phyloP scores from a whole-genome alignment of 2,329 filamentous ascomycete species.

The Sclerotinia glacialis region DNA sequence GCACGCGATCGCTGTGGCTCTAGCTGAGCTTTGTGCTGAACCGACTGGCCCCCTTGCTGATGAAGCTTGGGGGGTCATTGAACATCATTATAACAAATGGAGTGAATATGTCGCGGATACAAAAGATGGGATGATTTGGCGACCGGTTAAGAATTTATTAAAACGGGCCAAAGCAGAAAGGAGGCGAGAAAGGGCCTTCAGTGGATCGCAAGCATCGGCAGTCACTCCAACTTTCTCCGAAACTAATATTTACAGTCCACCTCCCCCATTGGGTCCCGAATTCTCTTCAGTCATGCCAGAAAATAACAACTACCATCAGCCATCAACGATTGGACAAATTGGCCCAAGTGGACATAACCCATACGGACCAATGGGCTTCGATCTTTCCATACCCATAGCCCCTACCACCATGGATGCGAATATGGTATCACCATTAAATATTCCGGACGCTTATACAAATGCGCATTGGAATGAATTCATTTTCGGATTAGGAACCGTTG shows the following conservation, averaged over 20 bases:
- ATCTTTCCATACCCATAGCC: slow-evolving; percentile 12
- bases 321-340: not conserved
- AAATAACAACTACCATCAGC: not conserved
- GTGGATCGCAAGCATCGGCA: slow-evolving; percentile 4
- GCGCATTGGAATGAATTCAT: slow-evolving; percentile 21
- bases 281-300: not conserved
- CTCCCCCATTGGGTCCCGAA: not conserved
- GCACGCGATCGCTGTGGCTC: slow-evolving; percentile 53
- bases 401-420: slow-evolving; percentile 9
- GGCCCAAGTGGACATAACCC: slow-evolving; percentile 9
- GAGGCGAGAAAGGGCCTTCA: slow-evolving; percentile 16
- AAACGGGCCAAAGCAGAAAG: slow-evolving; percentile 47
- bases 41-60: slow-evolving; percentile 36
- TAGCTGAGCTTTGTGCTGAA: slow-evolving; percentile 52
- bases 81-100: slow-evolving; percentile 46
- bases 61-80: slow-evolving; percentile 50
- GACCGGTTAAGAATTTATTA: slow-evolving; percentile 52
- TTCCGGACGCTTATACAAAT: slow-evolving; percentile 12
- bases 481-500: slow-evolving; percentile 5
- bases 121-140: slow-evolving; percentile 51
- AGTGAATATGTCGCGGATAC: slow-evolving; percentile 49
- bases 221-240: not conserved
- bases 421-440: not conserved
- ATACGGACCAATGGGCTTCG: slow-evolving; percentile 5
- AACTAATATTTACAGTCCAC: not conserved